A percentile compares a stretch with the other conserved stretches of the same genome.
Conservation (phyloP, 495 filamentous ascomycete genomes). For the Margaritispora aquatica region DNA sequence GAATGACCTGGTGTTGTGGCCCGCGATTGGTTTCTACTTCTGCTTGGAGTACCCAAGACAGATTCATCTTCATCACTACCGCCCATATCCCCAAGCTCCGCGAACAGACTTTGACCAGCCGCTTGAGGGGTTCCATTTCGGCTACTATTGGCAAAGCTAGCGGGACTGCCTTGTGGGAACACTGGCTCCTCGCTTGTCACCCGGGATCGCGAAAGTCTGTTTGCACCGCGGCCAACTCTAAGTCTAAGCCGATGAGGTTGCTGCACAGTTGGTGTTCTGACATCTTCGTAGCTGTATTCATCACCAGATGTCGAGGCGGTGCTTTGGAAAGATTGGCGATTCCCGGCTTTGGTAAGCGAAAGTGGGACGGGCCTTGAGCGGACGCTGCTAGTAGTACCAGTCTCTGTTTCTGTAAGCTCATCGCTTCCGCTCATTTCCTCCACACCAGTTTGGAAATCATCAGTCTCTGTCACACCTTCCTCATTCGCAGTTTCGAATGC, state of each 20-base stretch:
- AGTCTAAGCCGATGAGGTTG: slow-evolving; percentile 65
- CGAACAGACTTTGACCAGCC: slow-evolving; percentile 76
- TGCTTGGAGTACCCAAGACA: slow-evolving; percentile 22
- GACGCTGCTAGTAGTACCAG: slow-evolving; percentile 33
- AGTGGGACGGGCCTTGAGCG: slow-evolving; percentile 16
- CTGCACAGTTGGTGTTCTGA: slow-evolving; percentile 34
- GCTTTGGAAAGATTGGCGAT: slow-evolving; percentile 69
- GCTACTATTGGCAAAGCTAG: slow-evolving; percentile 47
- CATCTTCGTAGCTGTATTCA: slow-evolving; percentile 56
- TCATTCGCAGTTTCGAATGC: slow-evolving; percentile 80
- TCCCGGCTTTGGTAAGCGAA: slow-evolving; percentile 29
- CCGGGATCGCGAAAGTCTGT: slow-evolving; percentile 51
- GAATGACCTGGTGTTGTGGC: slow-evolving; percentile 31
- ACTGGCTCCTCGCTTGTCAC: slow-evolving; percentile 54
- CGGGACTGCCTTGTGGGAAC: slow-evolving; percentile 39
- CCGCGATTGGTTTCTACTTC: slow-evolving; percentile 38
- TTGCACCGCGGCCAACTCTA: slow-evolving; percentile 55
- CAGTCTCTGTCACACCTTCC: slow-evolving; percentile 77
- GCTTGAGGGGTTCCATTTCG: slow-evolving; percentile 43
- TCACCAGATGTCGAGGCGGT: slow-evolving; percentile 86
- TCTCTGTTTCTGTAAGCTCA: slow-evolving; percentile 85
- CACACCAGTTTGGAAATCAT: slow-evolving; percentile 86
- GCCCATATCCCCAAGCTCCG: slow-evolving; percentile 74
- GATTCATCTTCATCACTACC: slow-evolving; percentile 51
- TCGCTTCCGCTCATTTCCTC: slow-evolving; percentile 80